Base-by-base conservation (phyloP, 495 filamentous ascomycete genomes). In the Viridothelium virens region DNA sequence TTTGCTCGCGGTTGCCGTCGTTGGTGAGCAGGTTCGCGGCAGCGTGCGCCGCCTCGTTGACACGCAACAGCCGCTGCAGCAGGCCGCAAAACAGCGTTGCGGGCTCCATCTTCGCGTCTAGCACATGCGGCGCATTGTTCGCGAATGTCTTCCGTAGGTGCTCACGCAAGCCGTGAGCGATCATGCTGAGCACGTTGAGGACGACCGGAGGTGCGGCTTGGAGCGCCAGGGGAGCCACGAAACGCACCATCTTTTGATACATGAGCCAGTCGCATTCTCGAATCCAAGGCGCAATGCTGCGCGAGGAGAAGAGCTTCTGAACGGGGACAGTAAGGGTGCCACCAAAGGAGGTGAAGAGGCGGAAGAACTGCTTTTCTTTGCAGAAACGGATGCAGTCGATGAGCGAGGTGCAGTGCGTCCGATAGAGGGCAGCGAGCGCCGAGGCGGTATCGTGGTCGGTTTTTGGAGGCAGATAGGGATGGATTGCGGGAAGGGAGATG, bases 261-360 rank as follows among this genome's bases (percentile, higher is more conserved):
- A 97, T 91, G 46, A 92, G 79, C 79, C 92, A 93, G 70, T 98
- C 94, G 70, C 91, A 96, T 73, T 95, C 88, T 70, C 91, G 88
- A 68, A 98, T 95, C 94, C 94, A 98, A 2, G 89, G 85, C 14
- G 91, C 90, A 61, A 98, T 80, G 65, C 83, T 85, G 2, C 88
- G 89, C 70, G 94, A 85, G 6, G 87, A 85, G 67, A 98, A 86
- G 11, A 98, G 82, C 76, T 93, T 97, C 77, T 96, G 92, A n/a
- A 96, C 91, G 2, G 95, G 95, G 73, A 96, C 92, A 16, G 94
- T 97, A 70, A 98, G 81, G 2, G 91, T 96, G 64, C 94, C 95
- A 68, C 95, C 90, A 76, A 97, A 97, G 9, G 93, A 93, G 41
- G 88, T 89, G 75, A 95, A 96, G n/a, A 96, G 87, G 70, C 92